Evolutionary conservation across 306 rosid species (phyloP), one percentile per base, ranked within the genome.

Genomic region (Glycyrrhiza uralensis): DNA sequence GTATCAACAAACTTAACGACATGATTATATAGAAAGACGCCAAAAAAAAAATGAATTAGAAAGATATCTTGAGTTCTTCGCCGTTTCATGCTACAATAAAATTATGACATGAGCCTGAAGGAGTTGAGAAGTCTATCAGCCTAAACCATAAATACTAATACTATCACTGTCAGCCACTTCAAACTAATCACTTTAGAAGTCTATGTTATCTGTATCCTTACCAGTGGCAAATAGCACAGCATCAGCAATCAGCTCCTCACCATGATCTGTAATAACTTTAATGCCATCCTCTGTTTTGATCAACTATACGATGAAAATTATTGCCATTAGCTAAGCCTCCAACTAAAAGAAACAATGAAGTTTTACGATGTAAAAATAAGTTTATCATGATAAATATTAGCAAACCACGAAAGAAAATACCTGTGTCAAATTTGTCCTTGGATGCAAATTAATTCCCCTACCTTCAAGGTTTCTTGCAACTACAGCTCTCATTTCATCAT

Each of bases 401-500:
- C 68, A 42, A 42, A 28, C 15, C 9, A 61, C 78, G 36, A 41
- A 64, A 9, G 59, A 69, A 71, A 76, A 63, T 84, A 94, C 99
- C 93, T 87, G 78, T 2, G 86, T 69, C 80, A 94, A 78, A 81
- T 42, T 87, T 66, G 97, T 89, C 58, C 77, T 78, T n/a, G 96
- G 92, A 38, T 85, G 97, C 74, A 94, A 82, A 80, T 91, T 88
- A 77, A 94, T 67, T 82, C 97, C 96, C 79, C 99, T 89, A 74
- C 87, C 92, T 79, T 94, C 99, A 51, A 94, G 91, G 79, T 89
- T 94, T 81, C 96, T 89, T 69, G 99, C 96, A 49, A 89, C 97
- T 36, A 84, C 93, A 19, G 96, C 92, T 79, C 99, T 91, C 96
- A 94, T 89, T 88, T 94, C 99, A 72, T 94, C 97, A 82, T 94